Percentiles rank a stretch among this genome's conserved stretches.
phyloP scores from a whole-genome alignment of 495 filamentous ascomycete genomes.

The Neurospora sp. region DNA sequence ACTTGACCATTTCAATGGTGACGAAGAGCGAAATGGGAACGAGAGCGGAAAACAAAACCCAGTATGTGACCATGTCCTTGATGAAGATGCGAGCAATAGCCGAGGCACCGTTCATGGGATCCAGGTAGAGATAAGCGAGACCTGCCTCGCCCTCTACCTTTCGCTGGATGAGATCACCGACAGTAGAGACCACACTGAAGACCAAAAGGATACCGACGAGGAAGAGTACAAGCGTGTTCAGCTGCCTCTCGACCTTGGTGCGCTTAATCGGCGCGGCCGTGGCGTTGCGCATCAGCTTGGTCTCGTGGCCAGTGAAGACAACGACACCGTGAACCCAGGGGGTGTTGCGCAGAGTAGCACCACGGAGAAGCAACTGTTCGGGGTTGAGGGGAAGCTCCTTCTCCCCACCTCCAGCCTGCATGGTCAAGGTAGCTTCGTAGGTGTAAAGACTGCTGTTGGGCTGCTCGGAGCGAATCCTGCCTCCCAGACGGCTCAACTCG shows the following conservation, averaged over 20 bases:
- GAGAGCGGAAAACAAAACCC: constrained; percentile 95
- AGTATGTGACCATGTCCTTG: constrained; percentile 93
- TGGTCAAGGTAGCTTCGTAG: constrained; percentile 92
- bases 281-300: constrained; percentile 97
- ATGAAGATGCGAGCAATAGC: constrained; percentile 73
- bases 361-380: constrained; percentile 64
- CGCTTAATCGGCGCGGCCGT: constrained; percentile 96
- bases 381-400: constrained; percentile 80
- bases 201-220: constrained; percentile 73
- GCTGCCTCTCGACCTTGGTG: constrained; percentile 84
- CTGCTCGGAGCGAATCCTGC: constrained; percentile 85
- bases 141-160: constrained; percentile 40
- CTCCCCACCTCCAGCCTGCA: constrained; percentile 88
- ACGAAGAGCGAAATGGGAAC: constrained; percentile 98
- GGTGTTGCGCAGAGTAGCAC: constrained; percentile 91
- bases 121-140: constrained; percentile 63
- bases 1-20: constrained; percentile 96
- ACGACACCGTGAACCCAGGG: constrained; percentile 97
- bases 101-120: constrained; percentile 25
- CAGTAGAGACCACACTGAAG: constrained; percentile 80
- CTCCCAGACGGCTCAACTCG: constrained; percentile 79
- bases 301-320: constrained; percentile 97
- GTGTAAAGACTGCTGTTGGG: constrained; percentile 98
- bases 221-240: constrained; percentile 89
- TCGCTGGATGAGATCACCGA: constrained; percentile 79